Percentiles rank a stretch among this genome's conserved stretches.
These are phyloP conservation scores for Metschnikowia kofuensis DNA, from an alignment of 805 yeast species.

Conservation along the genomic window DNA sequence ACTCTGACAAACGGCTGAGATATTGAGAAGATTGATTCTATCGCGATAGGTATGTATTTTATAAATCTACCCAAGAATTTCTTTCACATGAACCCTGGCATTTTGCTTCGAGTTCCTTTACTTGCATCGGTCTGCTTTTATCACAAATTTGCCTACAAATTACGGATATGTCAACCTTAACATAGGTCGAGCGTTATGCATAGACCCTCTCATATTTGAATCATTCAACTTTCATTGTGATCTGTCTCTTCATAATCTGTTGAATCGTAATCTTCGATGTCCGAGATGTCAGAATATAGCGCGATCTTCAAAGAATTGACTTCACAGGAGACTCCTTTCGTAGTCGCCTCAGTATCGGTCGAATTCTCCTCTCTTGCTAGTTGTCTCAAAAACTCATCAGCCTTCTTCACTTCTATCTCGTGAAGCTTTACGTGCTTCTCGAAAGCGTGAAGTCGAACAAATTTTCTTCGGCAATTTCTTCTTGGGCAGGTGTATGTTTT, in stretches of 20 bases:
- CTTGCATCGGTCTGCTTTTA: too few species aligned
- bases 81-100: too few species aligned
- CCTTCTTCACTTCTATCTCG: constrained; percentile 26
- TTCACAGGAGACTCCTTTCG: not conserved
- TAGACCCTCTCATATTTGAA: not conserved
- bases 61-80: too few species aligned
- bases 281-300: constrained; percentile 9
- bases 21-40: constrained; percentile 13
- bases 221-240: not conserved
- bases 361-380: constrained; percentile 1
- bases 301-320: not conserved
- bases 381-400: constrained; percentile 19
- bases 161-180: too few species aligned
- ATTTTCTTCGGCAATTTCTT: constrained; percentile 11
- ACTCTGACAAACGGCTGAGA: constrained; percentile 31
- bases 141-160: too few species aligned
- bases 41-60: too few species aligned
- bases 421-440: constrained; percentile 18
- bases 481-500: constrained; percentile 12
- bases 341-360: not conserved
- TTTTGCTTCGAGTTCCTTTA: too few species aligned
- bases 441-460: constrained; percentile 12
- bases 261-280: not conserved
- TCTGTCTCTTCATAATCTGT: not conserved
- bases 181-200: not conserved